Base-by-base conservation (phyloP, 495 filamentous ascomycete genomes). In the Patellaria atrata region DNA sequence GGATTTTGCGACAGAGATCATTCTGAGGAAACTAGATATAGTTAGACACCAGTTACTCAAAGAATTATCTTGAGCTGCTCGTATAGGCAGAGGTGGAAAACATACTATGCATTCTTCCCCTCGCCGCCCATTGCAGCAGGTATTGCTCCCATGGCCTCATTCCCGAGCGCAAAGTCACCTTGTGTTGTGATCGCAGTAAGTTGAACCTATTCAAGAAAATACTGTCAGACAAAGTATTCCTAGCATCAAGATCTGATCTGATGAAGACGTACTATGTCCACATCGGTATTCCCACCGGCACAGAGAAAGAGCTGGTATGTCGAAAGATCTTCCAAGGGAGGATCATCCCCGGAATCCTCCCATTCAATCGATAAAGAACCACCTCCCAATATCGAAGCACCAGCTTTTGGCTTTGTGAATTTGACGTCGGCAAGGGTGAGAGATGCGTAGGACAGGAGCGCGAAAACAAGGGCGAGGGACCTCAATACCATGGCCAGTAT, bases 51-150 rank as follows among this genome's bases (percentile, higher is more conserved):
- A n/a, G n/a, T 12, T 35, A 27, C 2, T 28, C 10, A 3, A 13
- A 37, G 17, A 12, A 16, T 18, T 7, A 12, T 14, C 20, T 10
- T 12, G 8, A 14, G 4, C 1, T 2, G 1, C 14, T 18, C 15
- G 14, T 32, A n/a, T 16, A 12, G 8, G n/a, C 15, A 22, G 15
- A 24, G 0, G n/a, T 12, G 24, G 14, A 12, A 9, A 17, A 37
- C 66, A 40, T 67, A 79, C 75, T 79, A 80, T 60, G 74, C 71
- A 59, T 76, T 71, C 19, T 50, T 56, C 2, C 58, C 59, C 27
- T 57, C 56, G 27, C 63, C 67, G 33, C 70, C 71, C 3, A 65
- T 40, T 6, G 42, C 51, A 12, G 55, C 50, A 22, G 66, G 51
- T 14, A 81, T 55, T 22, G 57, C 58, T 17, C 66, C 68, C 10